phyloP scores from a whole-genome alignment of 176 grass and related monocot species.

The Rhynchospora pubera region DNA sequence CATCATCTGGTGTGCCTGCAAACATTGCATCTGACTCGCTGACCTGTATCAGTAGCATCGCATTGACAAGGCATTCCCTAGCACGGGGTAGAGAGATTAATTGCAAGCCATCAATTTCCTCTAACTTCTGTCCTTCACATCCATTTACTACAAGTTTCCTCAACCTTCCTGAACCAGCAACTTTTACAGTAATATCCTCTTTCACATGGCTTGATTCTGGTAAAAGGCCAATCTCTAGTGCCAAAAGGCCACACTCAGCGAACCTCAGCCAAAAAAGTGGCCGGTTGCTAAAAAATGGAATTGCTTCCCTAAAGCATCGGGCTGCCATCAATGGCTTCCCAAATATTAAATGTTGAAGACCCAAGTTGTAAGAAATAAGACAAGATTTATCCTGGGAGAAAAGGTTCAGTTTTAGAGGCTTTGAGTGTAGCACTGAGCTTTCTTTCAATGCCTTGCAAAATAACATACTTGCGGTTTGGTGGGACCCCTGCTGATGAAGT shows the following conservation, averaged over 20 bases:
- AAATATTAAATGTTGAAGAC: conserved; percentile 71
- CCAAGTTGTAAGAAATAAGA: conserved; percentile 76
- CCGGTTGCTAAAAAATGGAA: conserved; percentile 44
- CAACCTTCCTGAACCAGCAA: conserved; percentile 74
- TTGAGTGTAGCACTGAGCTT: conserved; percentile 40
- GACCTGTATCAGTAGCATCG: conserved; percentile 45
- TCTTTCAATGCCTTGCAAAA: conserved; percentile 73
- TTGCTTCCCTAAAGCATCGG: conserved; percentile 59
- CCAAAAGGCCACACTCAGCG: conserved; percentile 72
- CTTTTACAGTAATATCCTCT: conserved; percentile 55
- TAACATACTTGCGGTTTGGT: conserved; percentile 52
- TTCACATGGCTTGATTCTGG: conserved; percentile 30
- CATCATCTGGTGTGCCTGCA: conserved; percentile 17
- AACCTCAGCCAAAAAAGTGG: conserved; percentile 91
- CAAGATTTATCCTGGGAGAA: conserved; percentile 73
- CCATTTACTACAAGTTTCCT: conserved; percentile 45
- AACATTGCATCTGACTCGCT: conserved; percentile 24
- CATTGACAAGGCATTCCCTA: conserved; percentile 65
- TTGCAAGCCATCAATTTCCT: conserved; percentile 29
- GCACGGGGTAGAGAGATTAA: conserved; percentile 57
- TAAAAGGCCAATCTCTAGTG: conserved; percentile 60
- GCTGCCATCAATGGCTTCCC: conserved; percentile 68
- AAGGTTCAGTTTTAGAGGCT: conserved; percentile 52
- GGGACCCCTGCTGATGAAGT: conserved; percentile 73
- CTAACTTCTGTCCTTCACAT: conserved; percentile 26